Conservation (phyloP, 208 protist genomes). For the Acanthamoeba lenticulata region DNA sequence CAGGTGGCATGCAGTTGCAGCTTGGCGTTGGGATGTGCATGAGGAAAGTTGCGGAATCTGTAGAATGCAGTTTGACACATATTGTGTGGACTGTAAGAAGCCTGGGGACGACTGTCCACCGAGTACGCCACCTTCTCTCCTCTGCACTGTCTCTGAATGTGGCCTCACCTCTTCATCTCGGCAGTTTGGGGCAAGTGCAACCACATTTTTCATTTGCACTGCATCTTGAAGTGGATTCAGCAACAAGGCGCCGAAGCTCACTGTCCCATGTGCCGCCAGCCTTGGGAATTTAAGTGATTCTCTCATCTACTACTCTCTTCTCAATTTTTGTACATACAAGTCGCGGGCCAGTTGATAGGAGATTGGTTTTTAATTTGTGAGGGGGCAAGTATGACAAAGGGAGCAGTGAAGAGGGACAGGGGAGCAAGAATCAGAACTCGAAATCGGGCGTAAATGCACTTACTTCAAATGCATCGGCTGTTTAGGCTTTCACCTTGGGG, state of each 20-base stretch:
- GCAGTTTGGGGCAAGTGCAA: conserved; percentile 85
- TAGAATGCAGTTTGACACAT: conserved; percentile 83
- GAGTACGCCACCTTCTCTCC: conserved; percentile 63
- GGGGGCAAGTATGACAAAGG: too few relatives aligned
- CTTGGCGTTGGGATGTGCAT: conserved; percentile 84
- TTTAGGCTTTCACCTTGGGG: background rate
- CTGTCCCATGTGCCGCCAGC: conserved; percentile 82
- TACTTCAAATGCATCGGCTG: too few relatives aligned
- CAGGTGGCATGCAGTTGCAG: conserved; percentile 82
- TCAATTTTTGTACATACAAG: background rate
- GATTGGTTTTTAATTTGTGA: too few relatives aligned
- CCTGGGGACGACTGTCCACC: conserved; percentile 86
- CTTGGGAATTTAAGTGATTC: conserved; percentile 78
- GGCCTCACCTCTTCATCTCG: background rate
- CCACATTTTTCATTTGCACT: conserved; percentile 89
- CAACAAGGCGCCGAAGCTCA: conserved; percentile 13
- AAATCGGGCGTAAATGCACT: too few relatives aligned
- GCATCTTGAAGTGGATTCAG: conserved; percentile 87
- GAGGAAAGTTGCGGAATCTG: conserved; percentile 89
- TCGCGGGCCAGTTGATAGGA: too few relatives aligned
- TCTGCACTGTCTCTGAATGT: too few relatives aligned
- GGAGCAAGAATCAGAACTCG: too few relatives aligned
- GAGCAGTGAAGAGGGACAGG: background rate
- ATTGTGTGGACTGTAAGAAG: conserved; percentile 83
- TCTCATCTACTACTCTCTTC: background rate